These are phyloP conservation scores for Fusarium musae DNA, from an alignment of 2,329 filamentous ascomycete genomes.

Conservation along the genomic window DNA sequence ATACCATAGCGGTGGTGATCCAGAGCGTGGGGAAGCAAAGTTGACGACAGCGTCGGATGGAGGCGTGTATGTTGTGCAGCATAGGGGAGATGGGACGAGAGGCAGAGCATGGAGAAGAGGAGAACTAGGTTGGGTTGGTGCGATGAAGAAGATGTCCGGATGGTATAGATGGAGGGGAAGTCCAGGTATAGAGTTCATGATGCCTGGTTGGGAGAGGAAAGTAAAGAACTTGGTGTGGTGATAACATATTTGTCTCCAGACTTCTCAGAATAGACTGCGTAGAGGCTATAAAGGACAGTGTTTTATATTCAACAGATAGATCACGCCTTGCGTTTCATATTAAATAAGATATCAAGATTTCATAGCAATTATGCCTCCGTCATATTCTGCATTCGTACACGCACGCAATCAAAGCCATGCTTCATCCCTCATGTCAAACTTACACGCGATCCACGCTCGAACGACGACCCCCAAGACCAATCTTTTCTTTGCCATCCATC, in stretches of 20 bases:
- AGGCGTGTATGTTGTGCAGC: constrained; percentile 47
- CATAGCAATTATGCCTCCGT: constrained; percentile 15
- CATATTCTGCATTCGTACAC: constrained; percentile 24
- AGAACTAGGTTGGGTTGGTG: constrained; percentile 60
- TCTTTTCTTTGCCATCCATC: constrained; percentile 81
- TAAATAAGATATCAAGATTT: constrained; percentile 28
- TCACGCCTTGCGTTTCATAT: constrained; percentile 18
- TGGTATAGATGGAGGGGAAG: constrained; percentile 48
- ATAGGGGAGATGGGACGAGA: constrained; percentile 41
- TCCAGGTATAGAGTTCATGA: constrained; percentile 42
- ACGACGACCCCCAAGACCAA: constrained; percentile 56
- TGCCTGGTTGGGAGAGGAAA: constrained; percentile 41
- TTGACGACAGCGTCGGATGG: constrained; percentile 45
- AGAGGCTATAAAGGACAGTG: background rate
- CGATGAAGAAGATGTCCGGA: constrained; percentile 55
- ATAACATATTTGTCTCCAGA: background rate
- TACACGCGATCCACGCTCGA: constrained; percentile 46
- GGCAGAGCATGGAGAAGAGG: constrained; percentile 55
- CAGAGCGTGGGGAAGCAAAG: constrained; percentile 48
- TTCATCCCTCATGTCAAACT: background rate
- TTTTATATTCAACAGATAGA: constrained; percentile 6
- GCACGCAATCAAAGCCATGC: constrained; percentile 10
- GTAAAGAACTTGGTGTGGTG: constrained; percentile 26
- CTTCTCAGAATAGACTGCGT: background rate
- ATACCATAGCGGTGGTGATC: constrained; percentile 33